These are phyloP conservation scores for Lotus japonicus DNA, from an alignment of 306 rosid species.

Conservation along the genomic window DNA sequence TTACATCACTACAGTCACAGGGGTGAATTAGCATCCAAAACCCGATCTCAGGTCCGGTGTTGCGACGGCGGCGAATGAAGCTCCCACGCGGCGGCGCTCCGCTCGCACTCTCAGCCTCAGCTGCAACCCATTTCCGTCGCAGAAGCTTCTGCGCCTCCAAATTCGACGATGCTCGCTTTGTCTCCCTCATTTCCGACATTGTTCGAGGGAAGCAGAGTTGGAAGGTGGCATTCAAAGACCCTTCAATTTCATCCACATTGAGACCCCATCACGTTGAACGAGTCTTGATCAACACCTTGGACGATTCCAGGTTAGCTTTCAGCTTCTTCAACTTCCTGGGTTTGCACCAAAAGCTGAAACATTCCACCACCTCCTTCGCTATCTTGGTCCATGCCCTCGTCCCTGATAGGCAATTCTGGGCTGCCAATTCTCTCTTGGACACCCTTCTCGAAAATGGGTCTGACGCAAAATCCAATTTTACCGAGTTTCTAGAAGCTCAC, in stretches of 20 bases:
- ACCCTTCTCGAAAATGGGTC: slow-evolving; percentile 68
- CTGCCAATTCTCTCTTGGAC: slow-evolving; percentile 71
- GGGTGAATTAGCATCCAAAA: background rate
- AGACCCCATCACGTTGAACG: slow-evolving; percentile 61
- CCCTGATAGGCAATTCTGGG: slow-evolving; percentile 55
- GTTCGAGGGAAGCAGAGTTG: slow-evolving; percentile 77
- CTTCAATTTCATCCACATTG: slow-evolving; percentile 45
- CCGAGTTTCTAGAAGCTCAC: slow-evolving; percentile 33
- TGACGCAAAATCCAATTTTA: slow-evolving; percentile 45
- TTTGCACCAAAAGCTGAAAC: slow-evolving; percentile 62
- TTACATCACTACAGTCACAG: no score
- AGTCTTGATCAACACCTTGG: slow-evolving; percentile 47
- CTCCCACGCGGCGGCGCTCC: slow-evolving; percentile 23
- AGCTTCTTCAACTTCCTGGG: slow-evolving; percentile 92
- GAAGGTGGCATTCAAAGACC: slow-evolving; percentile 50
- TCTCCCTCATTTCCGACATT: slow-evolving; percentile 41
- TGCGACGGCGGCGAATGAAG: slow-evolving; percentile 25
- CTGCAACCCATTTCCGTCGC: slow-evolving; percentile 2
- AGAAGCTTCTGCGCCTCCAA: slow-evolving; percentile 23
- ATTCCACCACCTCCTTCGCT: slow-evolving; percentile 65
- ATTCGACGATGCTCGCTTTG: slow-evolving; percentile 39
- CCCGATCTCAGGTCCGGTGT: background rate
- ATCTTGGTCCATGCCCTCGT: slow-evolving; percentile 69
- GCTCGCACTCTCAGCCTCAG: background rate
- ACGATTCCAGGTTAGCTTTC: slow-evolving; percentile 68